Evolutionary conservation across 2,329 filamentous ascomycete genomes (phyloP).

Genomic region (Tolypocladium inflatum): DNA sequence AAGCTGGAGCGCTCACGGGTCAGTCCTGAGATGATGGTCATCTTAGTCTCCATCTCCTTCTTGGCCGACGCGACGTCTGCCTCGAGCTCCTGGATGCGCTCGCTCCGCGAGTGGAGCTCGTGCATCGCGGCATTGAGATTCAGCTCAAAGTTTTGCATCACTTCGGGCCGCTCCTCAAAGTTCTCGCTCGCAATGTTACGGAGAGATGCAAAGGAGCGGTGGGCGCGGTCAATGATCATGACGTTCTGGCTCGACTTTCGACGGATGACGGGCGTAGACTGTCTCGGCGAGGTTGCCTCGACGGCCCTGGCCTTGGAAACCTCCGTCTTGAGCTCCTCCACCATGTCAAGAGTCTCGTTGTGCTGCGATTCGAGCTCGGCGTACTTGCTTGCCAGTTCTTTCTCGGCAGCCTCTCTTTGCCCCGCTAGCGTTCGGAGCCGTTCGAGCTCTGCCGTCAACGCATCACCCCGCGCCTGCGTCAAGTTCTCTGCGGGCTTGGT

Average conservation of each 20-base stretch:
- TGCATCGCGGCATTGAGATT: slow-evolving; percentile 89
- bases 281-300: slow-evolving; percentile 51
- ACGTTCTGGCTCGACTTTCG: slow-evolving; percentile 89
- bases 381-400: slow-evolving; percentile 67
- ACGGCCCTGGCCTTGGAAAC: slow-evolving; percentile 64
- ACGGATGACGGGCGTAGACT: slow-evolving; percentile 70
- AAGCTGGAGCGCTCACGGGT: slow-evolving; percentile 89
- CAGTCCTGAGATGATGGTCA: slow-evolving; percentile 87
- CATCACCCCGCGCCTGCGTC: slow-evolving; percentile 27
- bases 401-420: slow-evolving; percentile 70
- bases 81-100: slow-evolving; percentile 85
- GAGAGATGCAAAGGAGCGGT: slow-evolving; percentile 81
- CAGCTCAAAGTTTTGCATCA: slow-evolving; percentile 85
- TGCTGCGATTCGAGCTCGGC: slow-evolving; percentile 76
- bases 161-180: slow-evolving; percentile 72
- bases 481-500: slow-evolving; percentile 35
- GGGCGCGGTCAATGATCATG: slow-evolving; percentile 79
- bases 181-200: slow-evolving; percentile 82
- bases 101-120: slow-evolving; percentile 76
- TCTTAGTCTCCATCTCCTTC: slow-evolving; percentile 96
- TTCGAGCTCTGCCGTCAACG: slow-evolving; percentile 57
- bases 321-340: slow-evolving; percentile 86
- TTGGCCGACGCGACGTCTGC: slow-evolving; percentile 72
- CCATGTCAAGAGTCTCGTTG: slow-evolving; percentile 69
- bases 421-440: slow-evolving; percentile 59